Conservation (phyloP, 2,329 filamentous ascomycete genomes). For the Parastagonospora avenae region DNA sequence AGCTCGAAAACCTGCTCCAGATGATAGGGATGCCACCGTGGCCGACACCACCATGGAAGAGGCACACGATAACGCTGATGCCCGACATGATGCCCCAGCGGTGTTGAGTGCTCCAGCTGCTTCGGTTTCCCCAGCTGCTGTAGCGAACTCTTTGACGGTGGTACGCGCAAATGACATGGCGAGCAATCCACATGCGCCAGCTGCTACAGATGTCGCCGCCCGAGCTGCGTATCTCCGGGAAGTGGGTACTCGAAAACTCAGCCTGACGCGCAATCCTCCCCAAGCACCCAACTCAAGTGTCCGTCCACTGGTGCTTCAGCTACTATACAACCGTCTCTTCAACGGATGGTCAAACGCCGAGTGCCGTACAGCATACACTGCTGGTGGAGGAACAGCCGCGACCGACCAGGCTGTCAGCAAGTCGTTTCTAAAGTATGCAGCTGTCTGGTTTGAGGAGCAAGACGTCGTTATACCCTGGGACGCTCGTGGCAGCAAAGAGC, state of each 20-base stretch:
- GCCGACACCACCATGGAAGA: too few relatives aligned
- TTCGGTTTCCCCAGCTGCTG: too few relatives aligned
- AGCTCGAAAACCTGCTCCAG: too few relatives aligned
- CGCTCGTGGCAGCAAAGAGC: not conserved
- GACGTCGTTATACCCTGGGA: not conserved
- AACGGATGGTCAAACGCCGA: not conserved
- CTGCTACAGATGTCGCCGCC: not conserved
- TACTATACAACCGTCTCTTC: not conserved
- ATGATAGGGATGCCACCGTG: too few relatives aligned
- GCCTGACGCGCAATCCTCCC: not conserved
- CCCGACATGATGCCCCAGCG: too few relatives aligned
- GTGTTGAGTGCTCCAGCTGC: too few relatives aligned
- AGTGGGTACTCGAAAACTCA: not conserved
- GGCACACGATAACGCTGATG: too few relatives aligned
- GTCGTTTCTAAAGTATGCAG: not conserved
- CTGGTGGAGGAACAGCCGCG: not conserved
- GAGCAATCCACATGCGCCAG: not conserved
- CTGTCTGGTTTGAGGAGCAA: not conserved
- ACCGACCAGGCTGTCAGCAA: not conserved
- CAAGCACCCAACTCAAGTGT: not conserved
- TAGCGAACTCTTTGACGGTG: too few relatives aligned
- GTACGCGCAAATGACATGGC: not conserved
- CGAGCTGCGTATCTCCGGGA: not conserved
- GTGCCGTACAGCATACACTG: not conserved
- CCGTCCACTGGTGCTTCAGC: too few relatives aligned